A percentile compares a stretch with the other conserved stretches of the same genome.
Conservation (phyloP, 169 alveolate genomes). For the Plasmodium berghei region DNA sequence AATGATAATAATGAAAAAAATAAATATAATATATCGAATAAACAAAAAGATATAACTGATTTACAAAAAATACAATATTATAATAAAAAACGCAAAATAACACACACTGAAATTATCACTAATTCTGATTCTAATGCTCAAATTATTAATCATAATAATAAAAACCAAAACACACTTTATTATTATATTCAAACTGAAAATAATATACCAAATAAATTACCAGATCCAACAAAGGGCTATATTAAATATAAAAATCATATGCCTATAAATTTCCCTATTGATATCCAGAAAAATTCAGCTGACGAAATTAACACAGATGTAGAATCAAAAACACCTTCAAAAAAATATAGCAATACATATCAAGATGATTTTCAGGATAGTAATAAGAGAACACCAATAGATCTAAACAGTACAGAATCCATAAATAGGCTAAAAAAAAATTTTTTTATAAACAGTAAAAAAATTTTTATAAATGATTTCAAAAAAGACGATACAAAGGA, state of each 20-base stretch:
- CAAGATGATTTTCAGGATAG: neutral
- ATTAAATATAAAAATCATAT: too few species aligned
- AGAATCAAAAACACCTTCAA: neutral
- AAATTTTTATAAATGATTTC: slow-evolving; percentile 40
- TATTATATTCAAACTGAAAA: neutral
- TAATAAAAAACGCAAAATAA: neutral
- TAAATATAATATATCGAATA: slow-evolving; percentile 6
- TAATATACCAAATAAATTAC: neutral
- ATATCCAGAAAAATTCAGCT: neutral
- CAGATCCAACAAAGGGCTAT: neutral
- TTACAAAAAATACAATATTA: neutral
- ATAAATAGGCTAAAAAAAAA: slow-evolving; percentile 49
- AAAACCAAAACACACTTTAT: neutral
- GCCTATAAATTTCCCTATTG: neutral
- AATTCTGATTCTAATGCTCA: neutral
- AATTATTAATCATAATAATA: neutral
- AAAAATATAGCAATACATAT: neutral
- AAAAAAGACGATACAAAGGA: neutral
- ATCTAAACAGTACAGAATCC: slow-evolving; percentile 30
- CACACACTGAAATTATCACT: neutral
- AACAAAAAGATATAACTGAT: neutral
- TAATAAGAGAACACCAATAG: slow-evolving; percentile 8
- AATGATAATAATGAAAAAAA: slow-evolving; percentile 21
- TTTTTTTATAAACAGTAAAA: slow-evolving; percentile 72
- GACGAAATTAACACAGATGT: neutral